phyloP scores from a whole-genome alignment of 202 grass and related monocot genomes.

The Musa balbisiana region DNA sequence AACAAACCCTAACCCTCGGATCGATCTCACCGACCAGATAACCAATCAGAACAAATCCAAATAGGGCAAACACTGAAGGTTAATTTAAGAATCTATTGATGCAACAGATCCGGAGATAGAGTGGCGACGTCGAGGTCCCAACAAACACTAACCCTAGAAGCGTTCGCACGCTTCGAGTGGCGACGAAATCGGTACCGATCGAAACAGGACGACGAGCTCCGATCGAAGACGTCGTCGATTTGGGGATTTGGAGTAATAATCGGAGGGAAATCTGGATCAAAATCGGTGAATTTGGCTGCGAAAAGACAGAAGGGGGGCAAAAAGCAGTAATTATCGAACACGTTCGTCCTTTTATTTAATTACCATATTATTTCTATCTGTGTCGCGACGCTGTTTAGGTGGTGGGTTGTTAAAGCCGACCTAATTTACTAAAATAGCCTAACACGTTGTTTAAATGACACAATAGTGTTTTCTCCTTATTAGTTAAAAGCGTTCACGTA shows the following conservation, averaged over 20 bases:
- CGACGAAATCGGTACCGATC: constrained; percentile 21
- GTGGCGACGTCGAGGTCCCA: not conserved
- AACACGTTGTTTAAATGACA: too few species aligned
- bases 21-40: not conserved
- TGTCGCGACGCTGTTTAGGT: not conserved
- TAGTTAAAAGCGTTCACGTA: too few species aligned
- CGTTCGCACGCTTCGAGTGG: constrained; percentile 11
- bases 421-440: too few species aligned
- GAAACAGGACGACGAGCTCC: constrained; percentile 17
- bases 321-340: not conserved
- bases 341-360: constrained; percentile 1
- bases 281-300: constrained; percentile 8
- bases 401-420: too few species aligned
- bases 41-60: not conserved
- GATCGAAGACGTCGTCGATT: constrained; percentile 25
- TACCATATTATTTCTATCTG: not conserved
- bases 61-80: not conserved
- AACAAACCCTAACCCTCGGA: not conserved
- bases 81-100: not conserved
- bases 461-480: too few species aligned
- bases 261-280: constrained; percentile 24
- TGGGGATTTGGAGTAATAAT: constrained; percentile 7
- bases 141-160: constrained; percentile 33
- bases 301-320: constrained; percentile 9
- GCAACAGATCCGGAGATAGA: not conserved